A percentile compares a stretch with the other conserved stretches of the same genome.
Conservation (phyloP, 2,329 filamentous ascomycete genomes). For the Rhynchosporium secalis region DNA sequence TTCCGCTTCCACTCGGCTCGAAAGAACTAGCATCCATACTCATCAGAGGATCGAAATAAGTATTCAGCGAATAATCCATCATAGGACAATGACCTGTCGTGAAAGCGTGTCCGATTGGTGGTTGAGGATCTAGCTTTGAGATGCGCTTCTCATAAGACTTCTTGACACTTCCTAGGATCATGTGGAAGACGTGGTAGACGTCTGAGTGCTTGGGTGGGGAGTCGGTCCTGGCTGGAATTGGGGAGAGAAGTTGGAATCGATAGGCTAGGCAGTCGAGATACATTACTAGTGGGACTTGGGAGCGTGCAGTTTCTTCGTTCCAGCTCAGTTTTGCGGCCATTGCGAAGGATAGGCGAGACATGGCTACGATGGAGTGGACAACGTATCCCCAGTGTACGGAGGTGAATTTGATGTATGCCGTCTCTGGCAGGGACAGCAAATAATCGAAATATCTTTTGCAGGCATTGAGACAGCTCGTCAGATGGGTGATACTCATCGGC, state of each 20-base stretch:
- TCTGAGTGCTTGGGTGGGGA: conserved; percentile 27
- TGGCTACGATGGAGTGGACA: conserved; percentile 29
- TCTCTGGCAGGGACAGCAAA: conserved; percentile 32
- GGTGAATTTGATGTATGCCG: conserved; percentile 28
- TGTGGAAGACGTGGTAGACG: conserved; percentile 30
- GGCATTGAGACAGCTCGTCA: conserved; percentile 27
- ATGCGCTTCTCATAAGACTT: conserved; percentile 32
- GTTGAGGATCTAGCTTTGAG: conserved; percentile 22
- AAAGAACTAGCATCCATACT: conserved; percentile 19
- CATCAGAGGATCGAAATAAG: conserved; percentile 22
- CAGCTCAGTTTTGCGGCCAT: conserved; percentile 33
- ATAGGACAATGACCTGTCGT: conserved; percentile 32
- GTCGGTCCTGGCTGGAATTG: conserved; percentile 1
- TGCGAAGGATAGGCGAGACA: conserved; percentile 35
- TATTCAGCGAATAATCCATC: conserved; percentile 25
- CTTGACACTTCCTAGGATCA: conserved; percentile 33
- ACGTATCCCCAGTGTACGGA: conserved; percentile 29
- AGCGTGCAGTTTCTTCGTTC: conserved; percentile 30
- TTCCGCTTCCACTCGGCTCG: conserved; percentile 11
- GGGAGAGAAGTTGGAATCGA: conserved; percentile 29
- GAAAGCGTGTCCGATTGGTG: conserved; percentile 19
- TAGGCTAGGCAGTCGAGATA: conserved; percentile 38
- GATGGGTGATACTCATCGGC: conserved; percentile 21
- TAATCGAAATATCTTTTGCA: conserved; percentile 33
- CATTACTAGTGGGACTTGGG: conserved; percentile 33